Evolutionary conservation across 192 early-diverging fungal species (phyloP).

Genomic region (Coemansia aciculifera): DNA sequence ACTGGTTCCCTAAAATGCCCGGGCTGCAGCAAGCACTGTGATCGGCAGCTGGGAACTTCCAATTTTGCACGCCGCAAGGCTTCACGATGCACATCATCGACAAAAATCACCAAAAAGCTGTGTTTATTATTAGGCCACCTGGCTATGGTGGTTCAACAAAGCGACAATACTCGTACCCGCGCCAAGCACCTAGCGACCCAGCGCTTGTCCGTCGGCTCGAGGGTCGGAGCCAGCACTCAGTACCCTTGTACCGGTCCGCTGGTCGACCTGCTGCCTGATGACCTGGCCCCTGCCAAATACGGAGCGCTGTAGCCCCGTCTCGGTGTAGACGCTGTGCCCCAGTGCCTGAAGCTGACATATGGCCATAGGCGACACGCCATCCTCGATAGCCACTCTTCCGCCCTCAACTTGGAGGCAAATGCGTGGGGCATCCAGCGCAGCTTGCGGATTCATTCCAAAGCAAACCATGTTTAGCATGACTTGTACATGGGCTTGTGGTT

Average conservation of each 20-base stretch:
- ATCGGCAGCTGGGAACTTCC: constrained; percentile 1
- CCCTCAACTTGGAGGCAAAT: constrained; percentile 57
- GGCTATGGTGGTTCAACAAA: not conserved
- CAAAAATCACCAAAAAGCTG: not conserved
- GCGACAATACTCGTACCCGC: not conserved
- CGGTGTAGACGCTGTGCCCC: constrained; percentile 61
- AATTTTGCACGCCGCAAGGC: not conserved
- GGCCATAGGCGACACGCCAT: constrained; percentile 55
- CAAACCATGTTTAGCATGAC: constrained; percentile 68
- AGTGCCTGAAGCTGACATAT: constrained; percentile 54
- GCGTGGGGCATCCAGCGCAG: constrained; percentile 68
- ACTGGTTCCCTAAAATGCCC: not conserved
- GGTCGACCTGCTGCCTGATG: constrained; percentile 53
- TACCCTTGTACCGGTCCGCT: constrained; percentile 43
- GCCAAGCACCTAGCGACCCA: constrained; percentile 43
- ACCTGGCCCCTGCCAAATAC: constrained; percentile 78
- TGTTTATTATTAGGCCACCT: no score
- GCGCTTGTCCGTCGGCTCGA: constrained; percentile 61
- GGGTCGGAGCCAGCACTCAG: constrained; percentile 60
- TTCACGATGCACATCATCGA: constrained; percentile 6
- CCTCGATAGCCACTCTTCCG: constrained; percentile 60
- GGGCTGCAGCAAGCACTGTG: not conserved
- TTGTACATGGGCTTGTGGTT: constrained; percentile 85
- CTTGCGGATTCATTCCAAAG: constrained; percentile 62
- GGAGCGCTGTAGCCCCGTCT: constrained; percentile 51